Percentiles rank a stretch among this genome's conserved stretches.
These are phyloP conservation scores for Neonectria sp. DNA, from an alignment of 2,329 filamentous ascomycete species.

Conservation along the genomic window DNA sequence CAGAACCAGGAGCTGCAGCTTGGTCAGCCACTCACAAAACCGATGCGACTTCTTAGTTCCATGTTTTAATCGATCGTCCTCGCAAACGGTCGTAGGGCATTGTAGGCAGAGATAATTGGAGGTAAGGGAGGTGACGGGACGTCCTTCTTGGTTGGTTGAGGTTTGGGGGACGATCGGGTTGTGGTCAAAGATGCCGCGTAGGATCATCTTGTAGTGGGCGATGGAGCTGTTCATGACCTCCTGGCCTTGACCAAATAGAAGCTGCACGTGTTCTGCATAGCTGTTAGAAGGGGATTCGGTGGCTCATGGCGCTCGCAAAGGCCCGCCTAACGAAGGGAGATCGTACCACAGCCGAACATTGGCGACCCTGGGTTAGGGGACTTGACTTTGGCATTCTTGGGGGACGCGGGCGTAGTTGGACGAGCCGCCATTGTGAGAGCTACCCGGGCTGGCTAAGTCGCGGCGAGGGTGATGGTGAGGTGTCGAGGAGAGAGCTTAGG, in stretches of 20 bases:
- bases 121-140: conserved; percentile 72
- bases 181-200: conserved; percentile 79
- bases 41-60: conserved; percentile 78
- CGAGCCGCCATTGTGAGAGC: conserved; percentile 59
- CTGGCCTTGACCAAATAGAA: conserved; percentile 73
- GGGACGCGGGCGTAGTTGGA: conserved; percentile 66
- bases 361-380: conserved; percentile 71
- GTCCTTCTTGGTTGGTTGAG: conserved; percentile 70
- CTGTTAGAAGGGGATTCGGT: conserved; percentile 47
- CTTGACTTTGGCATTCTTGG: conserved; percentile 73
- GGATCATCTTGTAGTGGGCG: conserved; percentile 79
- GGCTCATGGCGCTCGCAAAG: conserved; percentile 10
- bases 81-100: conserved; percentile 78
- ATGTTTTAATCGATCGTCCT: conserved; percentile 77
- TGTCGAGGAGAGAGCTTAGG: neutral
- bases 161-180: conserved; percentile 77
- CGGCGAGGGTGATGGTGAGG: conserved; percentile 3
- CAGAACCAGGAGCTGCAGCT: neutral
- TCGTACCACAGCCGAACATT: conserved; percentile 75
- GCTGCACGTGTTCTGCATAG: conserved; percentile 78
- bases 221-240: conserved; percentile 79
- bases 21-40: conserved; percentile 72
- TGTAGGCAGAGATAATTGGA: conserved; percentile 82
- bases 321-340: conserved; percentile 24
- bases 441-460: conserved; percentile 8